Percentiles rank a stretch among this genome's conserved stretches.
Evolutionary conservation across 805 yeast species (phyloP).

Genomic region (Candida tibetensis): DNA sequence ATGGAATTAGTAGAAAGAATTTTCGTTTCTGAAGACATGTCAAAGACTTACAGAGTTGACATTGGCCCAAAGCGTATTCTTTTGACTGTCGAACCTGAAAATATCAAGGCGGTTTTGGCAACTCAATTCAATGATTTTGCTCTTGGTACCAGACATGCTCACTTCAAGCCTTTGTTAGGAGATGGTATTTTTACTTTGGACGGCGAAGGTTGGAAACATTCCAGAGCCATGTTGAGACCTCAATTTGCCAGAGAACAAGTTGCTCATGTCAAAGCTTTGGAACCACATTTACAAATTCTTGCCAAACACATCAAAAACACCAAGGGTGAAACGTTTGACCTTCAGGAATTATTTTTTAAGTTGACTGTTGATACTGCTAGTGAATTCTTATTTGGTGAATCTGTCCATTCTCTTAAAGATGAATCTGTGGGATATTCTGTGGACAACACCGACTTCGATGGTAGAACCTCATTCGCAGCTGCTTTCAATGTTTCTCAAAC

Average conservation of each 20-base stretch:
- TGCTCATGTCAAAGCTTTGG: slow-evolving; percentile 24
- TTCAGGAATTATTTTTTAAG: slow-evolving; percentile 33
- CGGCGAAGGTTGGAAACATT: slow-evolving; percentile 28
- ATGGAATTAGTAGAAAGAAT: slow-evolving; percentile 17
- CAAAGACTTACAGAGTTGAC: background rate
- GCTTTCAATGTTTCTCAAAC: slow-evolving; percentile 34
- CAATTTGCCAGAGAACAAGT: slow-evolving; percentile 27
- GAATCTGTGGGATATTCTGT: slow-evolving; percentile 17
- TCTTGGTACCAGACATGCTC: slow-evolving; percentile 22
- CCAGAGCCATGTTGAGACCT: slow-evolving; percentile 27
- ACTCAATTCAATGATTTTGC: slow-evolving; percentile 26
- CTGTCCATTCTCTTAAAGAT: slow-evolving; percentile 28
- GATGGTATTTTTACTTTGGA: slow-evolving; percentile 28
- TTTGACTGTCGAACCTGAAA: slow-evolving; percentile 22
- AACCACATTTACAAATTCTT: slow-evolving; percentile 21
- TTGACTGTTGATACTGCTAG: slow-evolving; percentile 41
- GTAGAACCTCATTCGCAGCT: slow-evolving; percentile 30
- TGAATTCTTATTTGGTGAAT: slow-evolving; percentile 42
- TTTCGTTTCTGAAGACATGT: slow-evolving; percentile 9
- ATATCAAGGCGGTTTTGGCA: slow-evolving; percentile 26
- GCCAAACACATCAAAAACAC: slow-evolving; percentile 13
- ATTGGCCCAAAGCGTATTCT: slow-evolving; percentile 10
- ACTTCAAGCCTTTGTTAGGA: slow-evolving; percentile 20
- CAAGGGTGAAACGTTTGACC: slow-evolving; percentile 28
- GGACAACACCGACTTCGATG: slow-evolving; percentile 11